Percentiles rank a stretch among this genome's conserved stretches.
phyloP scores from a whole-genome alignment of 768 basidiomycete genomes.

The Hericium alpestre region DNA sequence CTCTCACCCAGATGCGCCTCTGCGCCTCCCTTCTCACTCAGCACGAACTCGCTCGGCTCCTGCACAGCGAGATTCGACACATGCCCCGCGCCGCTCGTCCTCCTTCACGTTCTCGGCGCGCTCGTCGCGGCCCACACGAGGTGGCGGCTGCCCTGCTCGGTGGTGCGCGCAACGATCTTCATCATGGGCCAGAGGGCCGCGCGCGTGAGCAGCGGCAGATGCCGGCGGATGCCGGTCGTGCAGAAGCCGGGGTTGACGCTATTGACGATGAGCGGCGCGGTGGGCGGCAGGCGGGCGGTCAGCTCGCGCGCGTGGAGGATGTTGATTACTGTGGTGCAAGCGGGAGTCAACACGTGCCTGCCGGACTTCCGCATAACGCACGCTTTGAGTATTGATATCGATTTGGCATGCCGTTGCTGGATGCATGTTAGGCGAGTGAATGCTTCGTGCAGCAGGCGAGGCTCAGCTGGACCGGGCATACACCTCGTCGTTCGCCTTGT shows the following conservation, averaged over 20 bases:
- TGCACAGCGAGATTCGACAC: constrained; percentile 8
- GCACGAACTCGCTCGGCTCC: constrained; percentile 24
- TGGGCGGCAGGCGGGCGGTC: constrained; percentile 6
- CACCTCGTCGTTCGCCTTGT: constrained; percentile 1
- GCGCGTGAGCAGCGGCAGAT: not conserved
- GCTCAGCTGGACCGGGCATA: constrained; percentile 7
- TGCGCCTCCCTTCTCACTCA: too few relatives aligned
- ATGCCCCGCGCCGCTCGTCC: constrained; percentile 13
- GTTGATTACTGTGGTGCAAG: constrained; percentile 2
- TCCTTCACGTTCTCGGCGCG: constrained; percentile 16
- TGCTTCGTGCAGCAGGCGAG: not conserved
- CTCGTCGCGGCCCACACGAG: constrained; percentile 23
- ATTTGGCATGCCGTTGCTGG: constrained; percentile 1
- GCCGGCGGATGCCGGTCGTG: constrained; percentile 2
- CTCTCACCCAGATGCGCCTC: too few relatives aligned
- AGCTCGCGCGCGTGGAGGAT: constrained; percentile 9
- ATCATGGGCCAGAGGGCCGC: not conserved
- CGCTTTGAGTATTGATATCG: constrained; percentile 9
- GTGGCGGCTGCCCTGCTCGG: constrained; percentile 26
- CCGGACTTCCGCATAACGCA: not conserved
- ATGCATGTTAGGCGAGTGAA: not conserved
- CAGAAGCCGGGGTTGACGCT: constrained; percentile 9
- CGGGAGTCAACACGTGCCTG: not conserved
- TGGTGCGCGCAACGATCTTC: constrained; percentile 3
- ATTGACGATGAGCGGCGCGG: constrained; percentile 9